Base-by-base conservation (phyloP, 345 rosid genomes). In the Erodium maritimum region DNA sequence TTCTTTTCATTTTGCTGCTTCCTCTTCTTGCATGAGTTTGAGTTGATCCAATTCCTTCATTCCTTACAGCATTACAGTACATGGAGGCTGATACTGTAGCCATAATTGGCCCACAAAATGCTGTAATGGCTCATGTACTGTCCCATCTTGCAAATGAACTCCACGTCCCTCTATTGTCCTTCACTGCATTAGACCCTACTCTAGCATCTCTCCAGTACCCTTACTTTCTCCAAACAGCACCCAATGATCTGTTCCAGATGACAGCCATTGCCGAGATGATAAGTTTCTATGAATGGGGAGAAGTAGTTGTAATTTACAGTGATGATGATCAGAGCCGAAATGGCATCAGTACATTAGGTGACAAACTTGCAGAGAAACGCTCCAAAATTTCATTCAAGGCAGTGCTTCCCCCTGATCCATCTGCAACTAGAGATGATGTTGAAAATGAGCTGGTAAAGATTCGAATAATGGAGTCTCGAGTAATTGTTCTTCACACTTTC, bases 11-110 rank as follows among this genome's bases (percentile, higher is more conserved):
- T n/a, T n/a, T n/a, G n/a, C n/a, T n/a, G n/a, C n/a, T n/a, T n/a
- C n/a, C n/a, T n/a, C n/a, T n/a, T n/a, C n/a, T n/a, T n/a, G n/a
- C n/a, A n/a, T n/a, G n/a, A n/a, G n/a, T n/a, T n/a, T n/a, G n/a
- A n/a, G n/a, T n/a, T n/a, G n/a, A n/a, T n/a, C n/a, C n/a, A n/a
- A n/a, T n/a, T n/a, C n/a, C n/a, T n/a, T n/a, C n/a, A n/a, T n/a
- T n/a, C n/a, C n/a, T 21, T 57, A 45, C 76, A 77, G 79, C 96
- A 25, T 72, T 88, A 65, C 86, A 79, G 65, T 91, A 78, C 69
- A 86, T 91, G 96, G 93, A 88, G 85, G 79, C 77, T 60, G 90
- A 91, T 77, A 82, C 88, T 0, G 82, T 91, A 2, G 96, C 98
- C 34, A 82, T 91, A 61, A 79, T 91, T 58, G 95, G 96, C 62